Evolutionary conservation across 225 moss, liverwort and hornwort species (phyloP).

Genomic region (Pseudisothecium myosuroides): DNA sequence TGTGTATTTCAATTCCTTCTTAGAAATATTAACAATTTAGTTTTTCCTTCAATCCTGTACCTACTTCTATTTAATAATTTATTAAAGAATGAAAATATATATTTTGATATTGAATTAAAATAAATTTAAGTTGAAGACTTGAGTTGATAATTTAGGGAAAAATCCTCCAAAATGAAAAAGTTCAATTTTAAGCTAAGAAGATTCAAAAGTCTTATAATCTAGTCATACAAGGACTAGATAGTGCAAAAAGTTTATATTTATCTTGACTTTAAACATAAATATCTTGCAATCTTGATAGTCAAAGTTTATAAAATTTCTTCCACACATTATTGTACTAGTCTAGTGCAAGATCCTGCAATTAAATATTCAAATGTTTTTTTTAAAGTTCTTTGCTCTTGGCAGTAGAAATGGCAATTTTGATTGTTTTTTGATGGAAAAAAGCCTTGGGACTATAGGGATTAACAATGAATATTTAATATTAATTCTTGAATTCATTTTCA

Average conservation of each 20-base stretch:
- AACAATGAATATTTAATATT: neutral
- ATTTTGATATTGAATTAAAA: too few species aligned
- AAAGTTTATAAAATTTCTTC: neutral
- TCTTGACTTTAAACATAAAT: neutral
- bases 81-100: too few species aligned
- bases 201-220: neutral
- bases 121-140: too few species aligned
- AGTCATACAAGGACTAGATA: too few species aligned
- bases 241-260: neutral
- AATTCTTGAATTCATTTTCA: neutral
- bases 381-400: neutral
- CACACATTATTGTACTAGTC: neutral
- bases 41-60: neutral
- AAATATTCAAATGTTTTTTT: neutral
- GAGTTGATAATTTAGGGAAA: too few species aligned
- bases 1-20: too few species aligned
- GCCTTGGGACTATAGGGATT: neutral
- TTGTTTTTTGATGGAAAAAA: too few species aligned
- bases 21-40: neutral
- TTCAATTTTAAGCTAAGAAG: neutral
- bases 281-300: too few species aligned
- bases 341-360: neutral
- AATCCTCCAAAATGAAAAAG: too few species aligned
- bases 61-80: neutral
- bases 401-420: neutral